Conservation (phyloP, 1,139 yeast species). For the Suhomyces panamericanus region DNA sequence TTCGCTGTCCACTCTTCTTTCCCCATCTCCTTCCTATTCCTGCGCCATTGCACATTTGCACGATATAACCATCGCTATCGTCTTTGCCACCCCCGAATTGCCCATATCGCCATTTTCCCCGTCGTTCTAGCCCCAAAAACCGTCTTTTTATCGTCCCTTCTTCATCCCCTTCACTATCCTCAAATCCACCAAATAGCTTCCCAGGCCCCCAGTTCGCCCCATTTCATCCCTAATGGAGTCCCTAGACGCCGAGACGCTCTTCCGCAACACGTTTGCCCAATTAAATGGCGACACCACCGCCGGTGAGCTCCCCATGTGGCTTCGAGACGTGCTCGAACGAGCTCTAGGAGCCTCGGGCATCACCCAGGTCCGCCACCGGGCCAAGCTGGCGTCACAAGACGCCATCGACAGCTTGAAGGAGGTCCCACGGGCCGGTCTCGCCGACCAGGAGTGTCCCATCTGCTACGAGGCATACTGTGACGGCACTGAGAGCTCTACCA, state of each 20-base stretch:
- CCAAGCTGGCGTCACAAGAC: conserved; percentile 41
- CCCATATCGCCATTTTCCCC: not conserved
- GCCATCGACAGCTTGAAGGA: conserved; percentile 38
- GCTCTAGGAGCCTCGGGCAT: conserved; percentile 36
- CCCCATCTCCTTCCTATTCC: not conserved
- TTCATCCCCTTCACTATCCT: too few relatives aligned
- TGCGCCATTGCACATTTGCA: not conserved
- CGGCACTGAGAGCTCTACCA: conserved; percentile 3
- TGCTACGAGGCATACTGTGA: conserved; percentile 40
- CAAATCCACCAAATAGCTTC: not conserved
- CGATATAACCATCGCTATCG: not conserved
- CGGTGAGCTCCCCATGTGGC: conserved; percentile 37
- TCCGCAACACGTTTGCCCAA: conserved; percentile 28
- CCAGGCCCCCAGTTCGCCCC: too few relatives aligned
- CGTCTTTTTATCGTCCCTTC: not conserved
- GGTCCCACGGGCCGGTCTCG: conserved; percentile 23
- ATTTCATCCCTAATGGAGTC: not conserved
- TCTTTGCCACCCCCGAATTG: not conserved
- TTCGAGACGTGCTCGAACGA: conserved; percentile 40
- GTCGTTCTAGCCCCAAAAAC: not conserved
- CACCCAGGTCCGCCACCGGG: conserved; percentile 15
- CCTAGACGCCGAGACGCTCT: conserved; percentile 13
- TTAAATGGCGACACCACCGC: conserved; percentile 30
- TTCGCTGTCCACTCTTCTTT: not conserved
- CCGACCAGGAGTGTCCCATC: conserved; percentile 41